Conservation (phyloP, 768 basidiomycete species). For the Favolaschia claudopus region DNA sequence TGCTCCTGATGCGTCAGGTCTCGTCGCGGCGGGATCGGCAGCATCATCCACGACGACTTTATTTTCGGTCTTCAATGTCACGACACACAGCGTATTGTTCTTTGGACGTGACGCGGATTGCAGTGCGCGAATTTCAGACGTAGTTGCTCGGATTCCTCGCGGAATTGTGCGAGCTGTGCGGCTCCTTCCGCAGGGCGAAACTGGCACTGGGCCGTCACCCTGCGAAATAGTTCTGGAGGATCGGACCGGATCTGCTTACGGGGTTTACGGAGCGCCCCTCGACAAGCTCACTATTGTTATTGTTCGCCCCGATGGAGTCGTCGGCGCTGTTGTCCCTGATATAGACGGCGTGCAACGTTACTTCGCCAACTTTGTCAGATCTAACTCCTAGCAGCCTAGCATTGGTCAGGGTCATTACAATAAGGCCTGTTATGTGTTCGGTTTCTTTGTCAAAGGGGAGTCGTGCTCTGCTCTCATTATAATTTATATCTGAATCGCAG, state of each 20-base stretch:
- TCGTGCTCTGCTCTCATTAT: too few species aligned
- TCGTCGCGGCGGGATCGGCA: conserved; percentile 19
- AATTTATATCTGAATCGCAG: too few species aligned
- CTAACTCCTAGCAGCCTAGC: too few species aligned
- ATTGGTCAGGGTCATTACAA: too few species aligned
- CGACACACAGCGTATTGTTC: conserved; percentile 39
- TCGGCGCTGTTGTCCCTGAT: conserved; percentile 21
- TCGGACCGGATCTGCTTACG: conserved; percentile 22
- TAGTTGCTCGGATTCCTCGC: neutral
- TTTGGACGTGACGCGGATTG: conserved; percentile 26
- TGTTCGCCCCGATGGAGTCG: conserved; percentile 29
- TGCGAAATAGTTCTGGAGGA: conserved; percentile 20
- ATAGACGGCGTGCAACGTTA: conserved; percentile 5
- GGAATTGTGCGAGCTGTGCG: neutral
- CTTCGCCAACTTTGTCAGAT: too few species aligned
- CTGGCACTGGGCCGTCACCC: too few species aligned
- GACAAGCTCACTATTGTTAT: conserved; percentile 16
- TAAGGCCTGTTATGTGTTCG: too few species aligned
- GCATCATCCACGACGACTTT: conserved; percentile 25
- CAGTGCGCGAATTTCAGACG: neutral
- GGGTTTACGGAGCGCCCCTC: conserved; percentile 6
- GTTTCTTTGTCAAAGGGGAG: too few species aligned
- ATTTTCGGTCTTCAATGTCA: conserved; percentile 36
- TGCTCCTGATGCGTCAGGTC: conserved; percentile 44
- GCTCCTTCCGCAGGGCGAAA: conserved; percentile 1